These are phyloP conservation scores for Psilocybe cyanescens DNA, from an alignment of 768 basidiomycete species.

Conservation along the genomic window DNA sequence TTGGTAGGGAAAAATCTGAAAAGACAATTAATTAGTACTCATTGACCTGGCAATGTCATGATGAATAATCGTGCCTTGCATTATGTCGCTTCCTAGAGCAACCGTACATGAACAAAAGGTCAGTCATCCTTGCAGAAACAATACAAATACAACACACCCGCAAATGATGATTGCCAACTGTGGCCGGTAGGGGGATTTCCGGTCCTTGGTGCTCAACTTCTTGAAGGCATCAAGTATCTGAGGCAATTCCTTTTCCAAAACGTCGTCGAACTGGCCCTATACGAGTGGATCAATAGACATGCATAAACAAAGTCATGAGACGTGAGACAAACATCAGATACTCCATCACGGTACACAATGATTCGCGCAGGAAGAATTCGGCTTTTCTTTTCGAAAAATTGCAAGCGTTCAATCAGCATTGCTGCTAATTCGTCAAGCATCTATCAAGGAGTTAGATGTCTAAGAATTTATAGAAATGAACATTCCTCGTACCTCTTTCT, in stretches of 20 bases:
- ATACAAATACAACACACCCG: slow-evolving; percentile 39
- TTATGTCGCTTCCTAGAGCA: slow-evolving; percentile 66
- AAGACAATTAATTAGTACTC: background rate
- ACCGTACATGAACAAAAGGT: background rate
- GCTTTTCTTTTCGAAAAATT: slow-evolving; percentile 58
- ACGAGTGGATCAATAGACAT: slow-evolving; percentile 1
- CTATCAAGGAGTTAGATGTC: slow-evolving; percentile 37
- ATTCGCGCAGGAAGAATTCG: slow-evolving; percentile 66
- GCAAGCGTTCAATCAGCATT: slow-evolving; percentile 77
- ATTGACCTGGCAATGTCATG: background rate
- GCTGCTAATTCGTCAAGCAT: slow-evolving; percentile 68
- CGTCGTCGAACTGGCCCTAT: slow-evolving; percentile 75
- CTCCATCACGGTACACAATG: slow-evolving; percentile 79
- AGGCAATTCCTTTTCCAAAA: slow-evolving; percentile 63
- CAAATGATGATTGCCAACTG: slow-evolving; percentile 76
- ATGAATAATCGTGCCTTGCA: slow-evolving; percentile 46
- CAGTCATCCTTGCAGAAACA: slow-evolving; percentile 8
- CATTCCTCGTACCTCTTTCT: slow-evolving; percentile 40
- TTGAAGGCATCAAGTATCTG: slow-evolving; percentile 65
- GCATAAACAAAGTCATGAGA: background rate
- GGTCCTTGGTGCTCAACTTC: slow-evolving; percentile 45
- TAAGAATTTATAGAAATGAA: background rate
- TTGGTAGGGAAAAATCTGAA: slow-evolving; percentile 60
- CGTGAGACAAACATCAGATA: slow-evolving; percentile 63
- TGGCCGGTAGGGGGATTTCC: slow-evolving; percentile 57